These are phyloP conservation scores for Circinella umbellata DNA, from an alignment of 371 early-diverging fungal genomes.

Conservation along the genomic window DNA sequence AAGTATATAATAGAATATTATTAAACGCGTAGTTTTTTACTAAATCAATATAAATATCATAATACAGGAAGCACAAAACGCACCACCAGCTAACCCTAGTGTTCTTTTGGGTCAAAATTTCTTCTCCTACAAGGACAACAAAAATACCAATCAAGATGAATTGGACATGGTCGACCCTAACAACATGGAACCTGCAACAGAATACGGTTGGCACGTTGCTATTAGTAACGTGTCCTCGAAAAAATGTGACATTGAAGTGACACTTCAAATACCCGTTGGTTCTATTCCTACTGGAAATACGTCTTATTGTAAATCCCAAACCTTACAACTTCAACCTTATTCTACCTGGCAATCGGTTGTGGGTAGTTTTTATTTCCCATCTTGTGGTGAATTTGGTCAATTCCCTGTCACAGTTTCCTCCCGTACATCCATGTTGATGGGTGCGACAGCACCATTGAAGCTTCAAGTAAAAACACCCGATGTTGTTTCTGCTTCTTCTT, in stretches of 20 bases:
- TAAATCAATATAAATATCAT: neutral
- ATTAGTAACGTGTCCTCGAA: constrained; percentile 44
- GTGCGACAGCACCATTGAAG: constrained; percentile 15
- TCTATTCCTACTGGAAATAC: constrained; percentile 37
- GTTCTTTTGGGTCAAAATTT: constrained; percentile 40
- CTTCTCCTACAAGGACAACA: constrained; percentile 21
- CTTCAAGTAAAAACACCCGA: constrained; percentile 1
- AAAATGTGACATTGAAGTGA: constrained; percentile 31
- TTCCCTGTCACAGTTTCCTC: constrained; percentile 47
- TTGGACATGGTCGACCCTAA: constrained; percentile 35
- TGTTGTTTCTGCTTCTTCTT: neutral
- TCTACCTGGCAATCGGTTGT: constrained; percentile 45
- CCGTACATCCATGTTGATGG: constrained; percentile 8
- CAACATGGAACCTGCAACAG: constrained; percentile 18
- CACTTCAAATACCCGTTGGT: constrained; percentile 50
- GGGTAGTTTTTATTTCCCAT: constrained; percentile 61
- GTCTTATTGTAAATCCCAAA: constrained; percentile 38
- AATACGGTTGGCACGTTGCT: constrained; percentile 47
- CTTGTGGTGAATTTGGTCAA: constrained; percentile 45
- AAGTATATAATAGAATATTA: neutral
- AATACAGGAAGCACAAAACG: constrained; percentile 4
- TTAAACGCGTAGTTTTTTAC: neutral
- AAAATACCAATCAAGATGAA: constrained; percentile 17
- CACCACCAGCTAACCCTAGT: constrained; percentile 16
- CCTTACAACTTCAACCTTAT: constrained; percentile 41